A percentile compares a stretch with the other conserved stretches of the same genome.
These are phyloP conservation scores for Talaromyces stipitatus DNA, from an alignment of 495 filamentous ascomycete genomes.

Conservation along the genomic window DNA sequence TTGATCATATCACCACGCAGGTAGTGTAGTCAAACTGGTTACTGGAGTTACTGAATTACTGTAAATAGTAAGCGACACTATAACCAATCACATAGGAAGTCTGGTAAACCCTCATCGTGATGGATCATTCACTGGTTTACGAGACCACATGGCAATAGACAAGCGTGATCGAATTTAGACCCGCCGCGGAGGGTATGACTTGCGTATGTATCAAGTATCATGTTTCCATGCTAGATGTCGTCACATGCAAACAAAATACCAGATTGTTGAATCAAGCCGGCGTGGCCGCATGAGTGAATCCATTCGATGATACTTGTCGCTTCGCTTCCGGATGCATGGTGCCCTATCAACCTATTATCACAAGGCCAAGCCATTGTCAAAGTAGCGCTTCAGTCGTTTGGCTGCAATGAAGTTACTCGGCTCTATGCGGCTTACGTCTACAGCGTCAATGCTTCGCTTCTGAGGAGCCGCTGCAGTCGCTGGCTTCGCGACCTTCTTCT, in stretches of 20 bases:
- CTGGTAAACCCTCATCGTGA: background rate
- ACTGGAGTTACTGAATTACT: background rate
- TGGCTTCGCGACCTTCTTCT: constrained; percentile 51
- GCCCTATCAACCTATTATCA: constrained; percentile 19
- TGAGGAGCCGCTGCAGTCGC: constrained; percentile 22
- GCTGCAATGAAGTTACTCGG: constrained; percentile 5
- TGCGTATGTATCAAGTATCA: background rate
- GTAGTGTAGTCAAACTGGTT: background rate
- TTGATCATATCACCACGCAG: background rate
- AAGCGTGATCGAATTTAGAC: background rate
- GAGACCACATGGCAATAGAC: background rate
- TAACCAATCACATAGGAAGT: background rate
- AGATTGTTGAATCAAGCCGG: constrained; percentile 23
- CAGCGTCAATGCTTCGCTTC: constrained; percentile 34
- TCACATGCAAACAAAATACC: background rate
- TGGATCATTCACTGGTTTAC: background rate
- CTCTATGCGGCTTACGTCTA: constrained; percentile 37
- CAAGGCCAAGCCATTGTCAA: constrained; percentile 13
- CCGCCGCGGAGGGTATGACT: background rate
- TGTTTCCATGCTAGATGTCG: background rate
- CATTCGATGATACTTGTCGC: constrained; percentile 30
- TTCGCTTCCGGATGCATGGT: constrained; percentile 27
- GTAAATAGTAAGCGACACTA: background rate
- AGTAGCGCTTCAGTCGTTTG: constrained; percentile 19
- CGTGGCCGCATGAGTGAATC: constrained; percentile 20